Percentiles rank a stretch among this genome's conserved stretches.
Evolutionary conservation across 441 rosid genomes (phyloP).

Genomic region (Gossypium trilobum): DNA sequence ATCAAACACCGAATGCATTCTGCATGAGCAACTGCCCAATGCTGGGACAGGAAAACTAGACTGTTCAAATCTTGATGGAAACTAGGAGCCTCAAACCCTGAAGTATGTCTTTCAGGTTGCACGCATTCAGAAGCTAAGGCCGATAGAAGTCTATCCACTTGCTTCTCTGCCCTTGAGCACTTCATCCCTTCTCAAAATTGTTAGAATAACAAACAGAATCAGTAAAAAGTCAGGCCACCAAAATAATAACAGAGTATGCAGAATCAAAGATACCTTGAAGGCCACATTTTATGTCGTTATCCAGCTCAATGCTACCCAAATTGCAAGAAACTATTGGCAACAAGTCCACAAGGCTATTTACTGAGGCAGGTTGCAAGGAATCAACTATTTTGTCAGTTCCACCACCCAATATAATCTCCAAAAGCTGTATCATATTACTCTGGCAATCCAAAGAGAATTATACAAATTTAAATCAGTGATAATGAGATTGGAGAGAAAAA

Average conservation of each 20-base stretch:
- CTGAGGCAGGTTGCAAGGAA: slow-evolving; percentile 36
- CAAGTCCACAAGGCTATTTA: slow-evolving; percentile 50
- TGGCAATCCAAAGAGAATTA: slow-evolving; percentile 31
- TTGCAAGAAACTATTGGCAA: slow-evolving; percentile 42
- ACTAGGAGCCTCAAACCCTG: slow-evolving; percentile 35
- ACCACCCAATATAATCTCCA: slow-evolving; percentile 76
- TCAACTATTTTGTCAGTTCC: slow-evolving; percentile 49
- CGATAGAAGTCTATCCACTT: slow-evolving; percentile 59
- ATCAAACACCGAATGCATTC: slow-evolving; percentile 60
- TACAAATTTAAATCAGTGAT: slow-evolving; percentile 12
- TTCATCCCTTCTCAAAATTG: slow-evolving; percentile 36
- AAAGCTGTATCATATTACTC: slow-evolving; percentile 49
- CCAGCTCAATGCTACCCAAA: slow-evolving; percentile 33
- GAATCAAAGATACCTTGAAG: slow-evolving; percentile 52
- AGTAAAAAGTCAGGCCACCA: neutral
- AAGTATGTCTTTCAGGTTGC: slow-evolving; percentile 50
- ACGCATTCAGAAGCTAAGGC: slow-evolving; percentile 67
- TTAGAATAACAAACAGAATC: neutral
- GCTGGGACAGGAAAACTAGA: slow-evolving; percentile 62
- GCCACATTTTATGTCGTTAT: slow-evolving; percentile 48
- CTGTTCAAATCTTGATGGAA: slow-evolving; percentile 45
- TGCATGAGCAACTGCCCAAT: slow-evolving; percentile 78
- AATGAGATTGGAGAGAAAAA: slow-evolving; percentile 9
- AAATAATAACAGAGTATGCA: neutral
- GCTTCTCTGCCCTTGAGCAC: slow-evolving; percentile 76